Base-by-base conservation (phyloP, 495 filamentous ascomycete genomes). In the Penicillium coffeae region DNA sequence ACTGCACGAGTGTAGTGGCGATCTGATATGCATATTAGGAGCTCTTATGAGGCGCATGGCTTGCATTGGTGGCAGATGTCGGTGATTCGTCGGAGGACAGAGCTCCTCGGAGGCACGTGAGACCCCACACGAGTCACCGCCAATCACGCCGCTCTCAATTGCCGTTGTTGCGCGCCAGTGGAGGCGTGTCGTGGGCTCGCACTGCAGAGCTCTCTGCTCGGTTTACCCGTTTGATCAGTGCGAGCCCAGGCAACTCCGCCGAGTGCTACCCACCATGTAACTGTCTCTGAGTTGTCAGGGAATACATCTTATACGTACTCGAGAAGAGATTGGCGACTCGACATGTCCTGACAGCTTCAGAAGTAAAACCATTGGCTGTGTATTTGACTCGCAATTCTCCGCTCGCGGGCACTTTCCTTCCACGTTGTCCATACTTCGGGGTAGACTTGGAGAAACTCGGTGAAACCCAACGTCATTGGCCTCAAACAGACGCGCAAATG, bases 51-150 rank as follows among this genome's bases (percentile, higher is more conserved):
- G 30, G 41, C 10, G 10, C 34, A 32, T 45, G 42, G 42, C 30
- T 33, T 45, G 42, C 42, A 45, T 45, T 18, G 3, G 8, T 45
- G 25, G 8, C 30, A 25, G 9, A 21, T 21, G 21, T 6, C 8
- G 19, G 32, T 51, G 55, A 58, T 58, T 58, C 51, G 55, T 50
- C 60, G 60, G 60, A 63, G 53, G 54, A 63, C 60, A 57, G 60
- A 51, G 60, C 60, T 63, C 60, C 59, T 38, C 36, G 37, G 27
- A 41, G 42, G 30, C 60, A 60, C 60, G 60, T 63, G 60, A 60
- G 22, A 14, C 30, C 19, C 34, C 45, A 49, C 52, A 53, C 59
- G 42, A 44, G 21, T 36, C 38, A 45, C 42, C 8, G 35, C 58
- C 54, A 60, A 60, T 60, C 48, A 54, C 7, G 37, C 21, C 3